These are phyloP conservation scores for Gossypium aridum DNA, from an alignment of 441 rosid species.

Conservation along the genomic window DNA sequence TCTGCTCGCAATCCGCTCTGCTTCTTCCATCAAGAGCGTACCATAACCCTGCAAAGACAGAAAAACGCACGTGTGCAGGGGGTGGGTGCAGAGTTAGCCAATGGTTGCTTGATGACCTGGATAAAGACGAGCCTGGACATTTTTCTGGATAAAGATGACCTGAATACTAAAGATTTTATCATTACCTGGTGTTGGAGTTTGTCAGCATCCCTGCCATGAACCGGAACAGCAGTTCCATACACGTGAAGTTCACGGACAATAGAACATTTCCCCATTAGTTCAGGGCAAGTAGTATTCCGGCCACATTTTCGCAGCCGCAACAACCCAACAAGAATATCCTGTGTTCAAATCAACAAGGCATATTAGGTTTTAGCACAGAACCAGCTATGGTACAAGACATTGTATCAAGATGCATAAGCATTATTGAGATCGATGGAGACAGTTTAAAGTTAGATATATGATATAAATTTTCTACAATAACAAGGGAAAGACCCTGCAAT, in stretches of 20 bases:
- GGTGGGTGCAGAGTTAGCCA: background rate
- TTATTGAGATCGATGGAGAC: background rate
- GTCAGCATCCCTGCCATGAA: slow-evolving; percentile 92
- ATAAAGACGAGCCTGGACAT: background rate
- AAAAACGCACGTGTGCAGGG: background rate
- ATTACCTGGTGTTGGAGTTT: slow-evolving; percentile 96
- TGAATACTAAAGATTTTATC: background rate
- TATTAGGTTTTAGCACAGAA: background rate
- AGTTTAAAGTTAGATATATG: background rate
- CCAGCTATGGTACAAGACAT: background rate
- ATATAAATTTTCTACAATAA: background rate
- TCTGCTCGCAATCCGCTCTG: slow-evolving; percentile 72
- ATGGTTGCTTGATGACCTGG: background rate
- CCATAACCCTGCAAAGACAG: slow-evolving; percentile 71
- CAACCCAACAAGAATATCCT: slow-evolving; percentile 97
- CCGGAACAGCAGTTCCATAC: slow-evolving; percentile 98
- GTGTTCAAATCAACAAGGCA: slow-evolving; percentile 18
- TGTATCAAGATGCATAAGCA: background rate
- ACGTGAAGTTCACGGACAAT: slow-evolving; percentile 98
- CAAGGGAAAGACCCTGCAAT: background rate
- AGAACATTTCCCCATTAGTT: slow-evolving; percentile 82
- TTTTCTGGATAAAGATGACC: background rate
- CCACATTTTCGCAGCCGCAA: slow-evolving; percentile 93
- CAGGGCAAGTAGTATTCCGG: slow-evolving; percentile 78
- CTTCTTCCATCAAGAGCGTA: slow-evolving; percentile 95